Evolutionary conservation across 2,329 filamentous ascomycete species (phyloP), one percentile per base, ranked within the genome.

Genomic region (Ceratocystiopsis minuta): DNA sequence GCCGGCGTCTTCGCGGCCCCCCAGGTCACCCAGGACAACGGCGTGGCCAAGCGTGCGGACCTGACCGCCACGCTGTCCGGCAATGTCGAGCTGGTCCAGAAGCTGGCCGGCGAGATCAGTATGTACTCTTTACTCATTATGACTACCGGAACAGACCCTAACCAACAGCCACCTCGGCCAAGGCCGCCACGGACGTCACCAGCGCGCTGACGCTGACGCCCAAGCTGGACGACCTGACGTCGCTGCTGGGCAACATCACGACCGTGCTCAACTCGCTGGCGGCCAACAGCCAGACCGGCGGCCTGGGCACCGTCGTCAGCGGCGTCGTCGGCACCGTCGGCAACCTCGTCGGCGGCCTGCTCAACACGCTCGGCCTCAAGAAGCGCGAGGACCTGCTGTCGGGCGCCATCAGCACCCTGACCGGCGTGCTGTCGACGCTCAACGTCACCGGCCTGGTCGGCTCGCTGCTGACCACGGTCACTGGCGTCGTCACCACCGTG

Each of bases 1-100:
- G 16, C 40, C 6, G 43, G 45, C 42, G 42, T 24, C 37, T 37
- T 44, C 10, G 45, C 45, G 33, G 46, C 39, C 3, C 46, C 46
- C n/a, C 38, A 41, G 36, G 15, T 14, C 11, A 20, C 14, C 33
- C 6, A 32, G 31, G 11, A 4, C 32, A 3, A 10, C 14, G 31
- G 28, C 28, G 13, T 28, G 20, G n/a, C 2, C 37, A n/a, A 32
- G 18, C 31, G 17, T 4, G 15, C 39, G 6, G 31, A 28, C 24
- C 20, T 20, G 20, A 10, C 24, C 6, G 7, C 24, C 24, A 10
- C 24, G 6, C 24, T 28, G 24, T 6, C 4, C 6, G 7, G 5
- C 24, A 6, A 28, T 6, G 24, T 28, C 24, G 24, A 6, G 5
- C 6, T 10, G 2, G 24, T 10, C 7, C 5, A 33, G 32, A 3